These are phyloP conservation scores for Mortierella sp. DNA, from an alignment of 371 early-diverging fungal species.

Conservation along the genomic window DNA sequence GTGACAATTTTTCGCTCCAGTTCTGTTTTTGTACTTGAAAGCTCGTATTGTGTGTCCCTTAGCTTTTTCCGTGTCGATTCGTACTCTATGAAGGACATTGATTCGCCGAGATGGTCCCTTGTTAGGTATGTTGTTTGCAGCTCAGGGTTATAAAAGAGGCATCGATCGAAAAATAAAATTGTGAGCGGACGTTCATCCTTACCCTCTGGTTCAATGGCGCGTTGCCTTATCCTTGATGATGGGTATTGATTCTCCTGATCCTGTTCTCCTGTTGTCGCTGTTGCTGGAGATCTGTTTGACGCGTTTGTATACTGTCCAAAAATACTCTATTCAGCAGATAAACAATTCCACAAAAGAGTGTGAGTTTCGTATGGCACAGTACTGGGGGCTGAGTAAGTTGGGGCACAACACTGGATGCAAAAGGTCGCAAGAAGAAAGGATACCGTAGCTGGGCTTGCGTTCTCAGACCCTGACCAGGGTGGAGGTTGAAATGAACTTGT, in stretches of 20 bases:
- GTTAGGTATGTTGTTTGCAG: neutral
- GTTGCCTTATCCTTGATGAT: conserved; percentile 30
- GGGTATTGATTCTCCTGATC: conserved; percentile 44
- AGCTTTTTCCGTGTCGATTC: conserved; percentile 50
- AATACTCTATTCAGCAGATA: conserved; percentile 4
- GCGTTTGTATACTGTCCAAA: conserved; percentile 23
- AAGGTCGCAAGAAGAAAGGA: neutral
- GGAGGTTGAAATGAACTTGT: neutral
- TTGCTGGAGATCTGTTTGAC: conserved; percentile 16
- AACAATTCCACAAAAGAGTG: neutral
- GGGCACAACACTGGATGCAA: neutral
- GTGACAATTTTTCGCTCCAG: conserved; percentile 44
- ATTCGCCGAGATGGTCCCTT: neutral
- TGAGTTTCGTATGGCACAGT: neutral
- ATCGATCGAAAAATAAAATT: neutral
- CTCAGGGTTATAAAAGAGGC: neutral
- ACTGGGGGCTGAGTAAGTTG: too few relatives aligned
- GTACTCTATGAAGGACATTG: conserved; percentile 25
- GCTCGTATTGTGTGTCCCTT: conserved; percentile 50
- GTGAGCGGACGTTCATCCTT: neutral
- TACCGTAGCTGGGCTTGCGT: conserved; percentile 22
- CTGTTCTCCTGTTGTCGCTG: conserved; percentile 10
- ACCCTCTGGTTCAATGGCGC: conserved; percentile 43
- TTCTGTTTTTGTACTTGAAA: conserved; percentile 45
- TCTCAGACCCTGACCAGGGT: conserved; percentile 24